Base-by-base conservation (phyloP, 371 early-diverging fungal genomes). In the Sporodiniella umbellata region DNA sequence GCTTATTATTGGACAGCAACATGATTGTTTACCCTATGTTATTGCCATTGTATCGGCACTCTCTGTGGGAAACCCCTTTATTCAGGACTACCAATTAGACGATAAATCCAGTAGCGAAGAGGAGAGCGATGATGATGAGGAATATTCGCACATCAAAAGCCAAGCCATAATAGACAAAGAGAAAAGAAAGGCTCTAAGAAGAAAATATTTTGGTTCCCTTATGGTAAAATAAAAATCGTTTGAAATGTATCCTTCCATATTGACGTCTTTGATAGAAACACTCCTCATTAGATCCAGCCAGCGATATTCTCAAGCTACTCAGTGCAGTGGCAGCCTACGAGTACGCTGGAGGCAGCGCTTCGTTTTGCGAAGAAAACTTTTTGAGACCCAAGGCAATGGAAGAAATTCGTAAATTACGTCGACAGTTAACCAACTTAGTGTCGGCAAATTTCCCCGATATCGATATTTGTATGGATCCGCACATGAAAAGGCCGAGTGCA, bases 31-130 rank as follows among this genome's bases (percentile, higher is more conserved):
- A 42, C 85, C 88, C 3, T 96, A 89, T 60, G 81, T 91, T 10
- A 87, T 98, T 52, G 88, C 91, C 2, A 79, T 97, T 54, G 95
- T 95, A 7, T 85, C 96, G 0, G 94, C 90, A 0, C 59, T 96
- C 30, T 88, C 96, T 2, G 93, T 94, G 4, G 98, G 96, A 12
- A 94, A 97, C 51, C 90, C 93, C 3, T 94, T 97, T 63, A 65
- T 89, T 45, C 80, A 83, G 42, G 86, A 87, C 47, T 79, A 80
- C 49, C 78, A 84, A 38, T 50, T 85, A 39, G 63, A 62, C 45
- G 82, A 79, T 37, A 57, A 64, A 7, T 28, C 30, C 30, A 63
- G 68, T 18, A 72, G 73, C 21, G 78, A 64, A 8, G 75, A 66
- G 21, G 64, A 66, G 0, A 64, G 64, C n/a, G 68, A 78, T 31